phyloP scores from a whole-genome alignment of 345 rosid species.

The Xanthoceras sorbifolium region DNA sequence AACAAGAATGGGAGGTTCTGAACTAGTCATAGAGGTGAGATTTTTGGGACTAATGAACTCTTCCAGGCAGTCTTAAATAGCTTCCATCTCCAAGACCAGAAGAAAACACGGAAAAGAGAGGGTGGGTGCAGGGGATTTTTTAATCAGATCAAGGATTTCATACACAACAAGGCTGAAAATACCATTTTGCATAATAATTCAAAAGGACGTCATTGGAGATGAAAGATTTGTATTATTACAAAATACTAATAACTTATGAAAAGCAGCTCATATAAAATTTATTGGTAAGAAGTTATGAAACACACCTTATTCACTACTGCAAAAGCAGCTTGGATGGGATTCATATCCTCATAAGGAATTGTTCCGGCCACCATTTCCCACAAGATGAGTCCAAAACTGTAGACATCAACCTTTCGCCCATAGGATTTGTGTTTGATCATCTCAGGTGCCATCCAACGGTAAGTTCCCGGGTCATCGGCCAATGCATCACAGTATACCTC shows the following conservation, averaged over 20 bases:
- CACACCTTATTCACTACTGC: conserved; percentile 95
- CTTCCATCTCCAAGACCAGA: not conserved
- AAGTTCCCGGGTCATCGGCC: conserved; percentile 98
- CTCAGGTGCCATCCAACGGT: conserved; percentile 99
- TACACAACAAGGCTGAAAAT: not conserved
- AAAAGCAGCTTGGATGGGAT: conserved; percentile 99
- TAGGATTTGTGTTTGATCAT: conserved; percentile 90
- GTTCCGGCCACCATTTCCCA: conserved; percentile 98
- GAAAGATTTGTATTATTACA: not conserved
- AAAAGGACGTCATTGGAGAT: not conserved
- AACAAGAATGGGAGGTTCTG: not conserved
- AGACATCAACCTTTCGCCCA: conserved; percentile 86
- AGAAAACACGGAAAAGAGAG: not conserved
- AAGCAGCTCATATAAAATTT: not conserved
- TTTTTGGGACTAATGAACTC: too few species aligned
- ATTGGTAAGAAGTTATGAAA: not conserved
- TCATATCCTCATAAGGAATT: conserved; percentile 95
- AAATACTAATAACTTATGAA: not conserved
- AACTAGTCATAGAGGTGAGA: not conserved
- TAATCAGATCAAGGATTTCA: not conserved
- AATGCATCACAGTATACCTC: conserved; percentile 74
- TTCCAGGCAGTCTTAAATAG: not conserved
- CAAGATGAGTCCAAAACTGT: conserved; percentile 90
- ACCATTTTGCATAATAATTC: not conserved
- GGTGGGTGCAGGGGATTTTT: not conserved